These are phyloP conservation scores for Leucocoprinus leucothites DNA, from an alignment of 768 basidiomycete species.

Conservation along the genomic window DNA sequence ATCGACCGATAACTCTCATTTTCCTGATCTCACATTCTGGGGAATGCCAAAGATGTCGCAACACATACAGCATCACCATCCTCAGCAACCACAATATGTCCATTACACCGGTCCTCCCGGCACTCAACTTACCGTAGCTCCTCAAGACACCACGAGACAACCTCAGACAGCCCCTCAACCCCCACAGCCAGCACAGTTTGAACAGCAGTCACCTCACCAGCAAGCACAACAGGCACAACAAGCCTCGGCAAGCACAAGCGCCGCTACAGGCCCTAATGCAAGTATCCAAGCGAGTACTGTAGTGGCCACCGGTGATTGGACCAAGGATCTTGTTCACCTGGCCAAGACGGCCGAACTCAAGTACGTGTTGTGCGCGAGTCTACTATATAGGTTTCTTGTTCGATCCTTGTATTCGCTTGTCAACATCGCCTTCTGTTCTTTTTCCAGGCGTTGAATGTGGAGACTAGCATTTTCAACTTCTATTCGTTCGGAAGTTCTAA, in stretches of 20 bases:
- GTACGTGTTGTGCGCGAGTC: slow-evolving; percentile 41
- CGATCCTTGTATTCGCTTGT: neutral
- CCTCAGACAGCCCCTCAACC: slow-evolving; percentile 24
- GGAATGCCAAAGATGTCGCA: slow-evolving; percentile 40
- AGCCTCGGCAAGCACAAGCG: slow-evolving; percentile 24
- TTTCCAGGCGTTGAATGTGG: neutral
- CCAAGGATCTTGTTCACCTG: slow-evolving; percentile 79
- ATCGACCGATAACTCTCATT: slow-evolving; percentile 26
- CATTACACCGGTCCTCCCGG: slow-evolving; percentile 33
- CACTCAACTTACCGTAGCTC: slow-evolving; percentile 20
- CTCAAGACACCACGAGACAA: slow-evolving; percentile 26
- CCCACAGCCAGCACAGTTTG: slow-evolving; percentile 16
- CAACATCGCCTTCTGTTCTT: neutral
- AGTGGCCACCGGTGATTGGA: slow-evolving; percentile 84
- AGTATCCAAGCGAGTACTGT: slow-evolving; percentile 34
- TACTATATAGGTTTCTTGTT: neutral
- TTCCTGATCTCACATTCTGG: slow-evolving; percentile 14
- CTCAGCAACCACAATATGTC: slow-evolving; percentile 33
- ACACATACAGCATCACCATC: slow-evolving; percentile 34
- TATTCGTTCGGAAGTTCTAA: no score
- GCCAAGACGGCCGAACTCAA: slow-evolving; percentile 88
- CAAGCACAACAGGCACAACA: slow-evolving; percentile 14
- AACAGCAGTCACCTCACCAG: slow-evolving; percentile 17
- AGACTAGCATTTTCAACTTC: no score
- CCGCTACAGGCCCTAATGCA: slow-evolving; percentile 15